Conservation (phyloP, 441 rosid genomes). For the Capsella rubella region DNA sequence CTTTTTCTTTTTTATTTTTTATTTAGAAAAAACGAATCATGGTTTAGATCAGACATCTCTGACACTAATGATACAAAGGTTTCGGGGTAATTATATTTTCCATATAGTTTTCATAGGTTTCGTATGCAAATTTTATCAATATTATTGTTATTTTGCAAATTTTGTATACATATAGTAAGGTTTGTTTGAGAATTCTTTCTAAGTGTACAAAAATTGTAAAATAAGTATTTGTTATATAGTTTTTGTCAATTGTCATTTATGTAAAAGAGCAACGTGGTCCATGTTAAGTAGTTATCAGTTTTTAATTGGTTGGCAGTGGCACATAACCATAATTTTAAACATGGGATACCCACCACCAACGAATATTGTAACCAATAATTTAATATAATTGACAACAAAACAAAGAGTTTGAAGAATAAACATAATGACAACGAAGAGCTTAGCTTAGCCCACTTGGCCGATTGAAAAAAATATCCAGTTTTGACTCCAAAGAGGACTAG, state of each 20-base stretch:
- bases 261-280: neutral
- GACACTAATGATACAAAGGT: neutral
- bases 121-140: no score
- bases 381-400: conserved; percentile 6
- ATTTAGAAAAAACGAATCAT: no score
- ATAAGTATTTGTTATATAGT: neutral
- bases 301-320: neutral
- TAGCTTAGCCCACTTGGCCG: conserved; percentile 32
- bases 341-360: neutral
- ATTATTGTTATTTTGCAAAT: no score
- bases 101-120: neutral
- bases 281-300: neutral
- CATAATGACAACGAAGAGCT: conserved; percentile 8
- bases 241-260: neutral
- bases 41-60: no score
- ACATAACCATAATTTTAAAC: neutral
- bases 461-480: conserved; percentile 21
- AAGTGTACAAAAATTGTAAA: neutral
- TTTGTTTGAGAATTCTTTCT: neutral
- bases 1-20: no score
- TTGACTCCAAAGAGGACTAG: conserved; percentile 32
- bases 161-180: neutral
- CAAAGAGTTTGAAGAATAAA: neutral
- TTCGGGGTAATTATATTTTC: neutral
- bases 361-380: neutral